These are phyloP conservation scores for Melanomma pulvis-pyrius DNA, from an alignment of 495 filamentous ascomycete species.

Conservation along the genomic window DNA sequence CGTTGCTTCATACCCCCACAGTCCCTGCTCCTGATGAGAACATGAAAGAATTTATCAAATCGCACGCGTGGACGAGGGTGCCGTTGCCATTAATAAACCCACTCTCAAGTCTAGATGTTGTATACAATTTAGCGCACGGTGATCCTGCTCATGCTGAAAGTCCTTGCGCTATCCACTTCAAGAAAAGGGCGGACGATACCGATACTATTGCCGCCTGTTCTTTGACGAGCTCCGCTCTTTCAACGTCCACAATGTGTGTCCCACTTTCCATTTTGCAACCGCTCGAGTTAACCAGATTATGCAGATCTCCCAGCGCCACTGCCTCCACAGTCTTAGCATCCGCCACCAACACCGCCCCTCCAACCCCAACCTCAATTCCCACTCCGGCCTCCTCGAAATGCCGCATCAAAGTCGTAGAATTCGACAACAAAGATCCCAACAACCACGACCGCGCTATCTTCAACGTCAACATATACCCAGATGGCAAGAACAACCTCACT, in stretches of 20 bases:
- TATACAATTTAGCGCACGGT: not conserved
- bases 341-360: too few species aligned
- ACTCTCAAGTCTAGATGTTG: not conserved
- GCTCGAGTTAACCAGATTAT: too few species aligned
- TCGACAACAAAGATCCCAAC: not conserved
- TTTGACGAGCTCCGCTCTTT: not conserved
- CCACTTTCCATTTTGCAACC: too few species aligned
- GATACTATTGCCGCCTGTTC: not conserved
- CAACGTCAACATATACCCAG: not conserved
- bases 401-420: conserved; percentile 1
- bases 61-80: not conserved
- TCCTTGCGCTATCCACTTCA: not conserved
- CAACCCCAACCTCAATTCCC: not conserved
- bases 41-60: not conserved
- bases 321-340: too few species aligned
- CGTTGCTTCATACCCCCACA: too few species aligned
- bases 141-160: not conserved
- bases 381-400: not conserved
- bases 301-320: too few species aligned
- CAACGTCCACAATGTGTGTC: not conserved
- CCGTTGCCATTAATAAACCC: too few species aligned
- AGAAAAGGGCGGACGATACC: too few species aligned
- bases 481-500: not conserved
- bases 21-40: not conserved
- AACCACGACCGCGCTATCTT: not conserved